These are phyloP conservation scores for Syzygium jambos DNA, from an alignment of 345 rosid species.

Conservation along the genomic window DNA sequence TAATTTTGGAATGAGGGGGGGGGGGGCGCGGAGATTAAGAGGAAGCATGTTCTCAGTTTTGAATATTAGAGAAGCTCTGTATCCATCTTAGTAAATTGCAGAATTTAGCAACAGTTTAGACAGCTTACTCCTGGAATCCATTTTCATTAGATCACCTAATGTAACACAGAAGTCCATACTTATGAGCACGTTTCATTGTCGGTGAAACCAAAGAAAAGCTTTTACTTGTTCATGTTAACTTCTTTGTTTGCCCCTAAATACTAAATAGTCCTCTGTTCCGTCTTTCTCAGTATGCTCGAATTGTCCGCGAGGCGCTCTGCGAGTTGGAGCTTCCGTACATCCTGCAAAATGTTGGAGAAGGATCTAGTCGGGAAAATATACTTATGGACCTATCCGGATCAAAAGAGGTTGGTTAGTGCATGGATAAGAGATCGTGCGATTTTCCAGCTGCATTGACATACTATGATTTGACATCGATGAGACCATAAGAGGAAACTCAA, in stretches of 20 bases:
- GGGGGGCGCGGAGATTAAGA: neutral
- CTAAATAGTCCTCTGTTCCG: neutral
- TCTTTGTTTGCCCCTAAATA: neutral
- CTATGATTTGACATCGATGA: neutral
- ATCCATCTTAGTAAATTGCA: neutral
- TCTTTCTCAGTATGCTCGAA: conserved; percentile 46
- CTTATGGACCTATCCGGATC: conserved; percentile 56
- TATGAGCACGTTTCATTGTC: neutral
- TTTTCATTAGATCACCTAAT: neutral
- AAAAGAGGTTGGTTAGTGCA: conserved; percentile 33
- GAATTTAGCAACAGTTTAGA: neutral
- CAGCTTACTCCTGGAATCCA: neutral
- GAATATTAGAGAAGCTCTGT: neutral
- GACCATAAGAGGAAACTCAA: neutral
- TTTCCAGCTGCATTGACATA: neutral
- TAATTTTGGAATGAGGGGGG: neutral
- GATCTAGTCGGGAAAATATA: conserved; percentile 33
- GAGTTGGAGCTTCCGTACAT: conserved; percentile 79
- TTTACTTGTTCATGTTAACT: neutral
- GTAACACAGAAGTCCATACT: neutral
- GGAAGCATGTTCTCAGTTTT: neutral
- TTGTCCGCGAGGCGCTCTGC: conserved; percentile 80
- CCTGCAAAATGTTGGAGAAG: conserved; percentile 67
- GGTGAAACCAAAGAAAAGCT: neutral
- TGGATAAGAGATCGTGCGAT: neutral